Base-by-base conservation (phyloP, 805 yeast genomes). In the Teunomyces barrocoloradensis region DNA sequence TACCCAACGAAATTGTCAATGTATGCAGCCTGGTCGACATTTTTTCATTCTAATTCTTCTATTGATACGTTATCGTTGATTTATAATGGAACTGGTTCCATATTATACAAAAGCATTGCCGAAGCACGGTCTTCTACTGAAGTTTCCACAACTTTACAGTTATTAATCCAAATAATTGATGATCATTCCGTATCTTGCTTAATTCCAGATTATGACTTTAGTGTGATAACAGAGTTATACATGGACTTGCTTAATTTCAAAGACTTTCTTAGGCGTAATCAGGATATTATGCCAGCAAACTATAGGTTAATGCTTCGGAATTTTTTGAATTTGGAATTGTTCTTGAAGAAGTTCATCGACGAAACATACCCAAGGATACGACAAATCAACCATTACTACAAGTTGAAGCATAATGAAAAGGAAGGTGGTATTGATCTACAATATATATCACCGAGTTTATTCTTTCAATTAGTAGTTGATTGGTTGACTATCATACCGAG, bases 401-500 rank as follows among this genome's bases (percentile, higher is more conserved):
- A 59, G 41, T 15, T 34, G 5, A 28, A 46, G 33, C 45, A 55
- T 34, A 48, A 52, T 17, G 47, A 47, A 12, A 42, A 47, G 20
- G 63, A 59, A 39, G 20, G 39, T 6, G 35, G 56, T 12, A 27
- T 47, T 32, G 56, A 55, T 46, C 51, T 67, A 9, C 50, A 56
- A 18, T 66, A 54, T 43, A 55, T 58, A 3, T 65, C 73, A 11
- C 63, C 66, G 5, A 55, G 61, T 6, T 49, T 69, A 17, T 46
- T 69, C 6, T 73, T 66, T 53, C 64, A 71, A 23, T 45, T 72
- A 43, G 39, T 67, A 15, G 63, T 58, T n/a, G 59, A 60, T 27
- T 73, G 75, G 74, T 64, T 66, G 46, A 63, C 56, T 29, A 56
- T 64, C 41, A 59, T 62, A 43, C 74, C 75, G 2, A 63, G 68